Evolutionary conservation across 1,284 basidiomycete genomes (phyloP).

Genomic region (Schizophyllum commune): DNA sequence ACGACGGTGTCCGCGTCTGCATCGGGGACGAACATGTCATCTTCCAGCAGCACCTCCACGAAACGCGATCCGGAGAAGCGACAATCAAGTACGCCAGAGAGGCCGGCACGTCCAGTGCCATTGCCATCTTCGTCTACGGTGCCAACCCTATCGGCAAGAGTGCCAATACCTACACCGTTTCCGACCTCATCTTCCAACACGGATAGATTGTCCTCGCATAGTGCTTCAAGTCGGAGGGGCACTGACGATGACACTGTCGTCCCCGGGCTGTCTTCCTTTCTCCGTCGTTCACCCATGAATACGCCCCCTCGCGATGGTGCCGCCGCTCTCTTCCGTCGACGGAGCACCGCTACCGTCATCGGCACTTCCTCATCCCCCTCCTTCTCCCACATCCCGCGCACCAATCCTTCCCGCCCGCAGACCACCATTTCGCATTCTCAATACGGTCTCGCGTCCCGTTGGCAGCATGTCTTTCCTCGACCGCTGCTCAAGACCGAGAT

Average conservation of each 20-base stretch:
- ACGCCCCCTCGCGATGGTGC: constrained; percentile 61
- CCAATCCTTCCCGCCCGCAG: constrained; percentile 62
- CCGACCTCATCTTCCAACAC: constrained; percentile 50
- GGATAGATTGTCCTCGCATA: constrained; percentile 21
- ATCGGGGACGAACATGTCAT: constrained; percentile 8
- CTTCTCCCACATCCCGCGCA: constrained; percentile 37
- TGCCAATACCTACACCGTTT: constrained; percentile 20
- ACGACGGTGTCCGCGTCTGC: constrained; percentile 43
- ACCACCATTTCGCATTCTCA: constrained; percentile 51
- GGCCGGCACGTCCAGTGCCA: constrained; percentile 19
- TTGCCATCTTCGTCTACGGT: constrained; percentile 23
- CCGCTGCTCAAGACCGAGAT: constrained; percentile 78
- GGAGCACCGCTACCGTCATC: constrained; percentile 38
- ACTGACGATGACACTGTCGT: constrained; percentile 47
- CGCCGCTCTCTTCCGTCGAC: constrained; percentile 42
- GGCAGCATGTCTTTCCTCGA: constrained; percentile 84
- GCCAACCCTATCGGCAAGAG: constrained; percentile 20
- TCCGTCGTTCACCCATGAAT: constrained; percentile 52
- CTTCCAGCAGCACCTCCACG: not conserved
- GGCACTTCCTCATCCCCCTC: constrained; percentile 37
- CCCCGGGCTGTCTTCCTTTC: constrained; percentile 30
- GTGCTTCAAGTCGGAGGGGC: constrained; percentile 19
- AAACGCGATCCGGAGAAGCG: not conserved
- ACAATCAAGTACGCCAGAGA: not conserved
- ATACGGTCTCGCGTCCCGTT: constrained; percentile 68